Conservation (phyloP, 768 basidiomycete species). For the Suillus decipiens region DNA sequence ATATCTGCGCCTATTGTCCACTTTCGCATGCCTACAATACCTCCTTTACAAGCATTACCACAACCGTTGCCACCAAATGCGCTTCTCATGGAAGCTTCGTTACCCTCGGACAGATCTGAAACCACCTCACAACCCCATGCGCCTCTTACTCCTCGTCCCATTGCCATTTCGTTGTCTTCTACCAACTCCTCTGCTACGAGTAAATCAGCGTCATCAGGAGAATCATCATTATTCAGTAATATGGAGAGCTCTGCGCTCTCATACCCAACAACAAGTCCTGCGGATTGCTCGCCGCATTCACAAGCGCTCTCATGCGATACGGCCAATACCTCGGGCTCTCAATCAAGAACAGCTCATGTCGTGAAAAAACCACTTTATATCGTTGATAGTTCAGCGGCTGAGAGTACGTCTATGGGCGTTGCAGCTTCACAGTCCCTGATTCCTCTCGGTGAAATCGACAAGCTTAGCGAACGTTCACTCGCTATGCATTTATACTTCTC, state of each 20-base stretch:
- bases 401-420: slow-evolving; percentile 38
- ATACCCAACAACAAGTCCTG: slow-evolving; percentile 21
- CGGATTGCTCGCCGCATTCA: slow-evolving; percentile 25
- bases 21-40: slow-evolving; percentile 70
- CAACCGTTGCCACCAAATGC: slow-evolving; percentile 30
- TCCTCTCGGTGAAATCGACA: slow-evolving; percentile 43
- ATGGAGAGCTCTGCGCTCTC: slow-evolving; percentile 30
- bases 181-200: slow-evolving; percentile 39
- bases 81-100: slow-evolving; percentile 20
- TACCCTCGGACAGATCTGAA: slow-evolving; percentile 30
- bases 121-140: slow-evolving; percentile 16
- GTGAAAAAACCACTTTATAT: slow-evolving; percentile 38
- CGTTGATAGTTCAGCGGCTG: slow-evolving; percentile 49
- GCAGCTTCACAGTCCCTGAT: slow-evolving; percentile 39
- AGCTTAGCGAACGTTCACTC: slow-evolving; percentile 58
- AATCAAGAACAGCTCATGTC: slow-evolving; percentile 6
- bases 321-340: slow-evolving; percentile 1
- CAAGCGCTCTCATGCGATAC: slow-evolving; percentile 4
- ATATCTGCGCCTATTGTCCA: slow-evolving; percentile 58
- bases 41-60: slow-evolving; percentile 55
- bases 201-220: slow-evolving; percentile 35
- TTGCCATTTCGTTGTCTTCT: slow-evolving; percentile 57
- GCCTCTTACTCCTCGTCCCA: slow-evolving; percentile 34
- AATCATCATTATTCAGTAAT: slow-evolving; percentile 32
- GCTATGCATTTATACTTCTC: slow-evolving; percentile 72